phyloP scores from a whole-genome alignment of 2,329 filamentous ascomycete genomes.

The Arthrobotrys musiformis region DNA sequence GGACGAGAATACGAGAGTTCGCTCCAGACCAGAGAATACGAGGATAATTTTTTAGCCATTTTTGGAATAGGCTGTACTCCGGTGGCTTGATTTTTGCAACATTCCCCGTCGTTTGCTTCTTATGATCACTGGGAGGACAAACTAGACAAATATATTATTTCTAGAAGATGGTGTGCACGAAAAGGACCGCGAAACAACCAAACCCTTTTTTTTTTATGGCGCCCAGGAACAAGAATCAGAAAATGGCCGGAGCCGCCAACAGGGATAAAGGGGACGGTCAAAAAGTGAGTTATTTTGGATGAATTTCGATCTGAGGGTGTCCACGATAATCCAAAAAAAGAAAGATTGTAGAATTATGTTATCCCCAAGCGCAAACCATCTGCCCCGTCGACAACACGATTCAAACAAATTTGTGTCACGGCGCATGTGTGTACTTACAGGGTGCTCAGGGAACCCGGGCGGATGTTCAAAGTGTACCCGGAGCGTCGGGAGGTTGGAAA shows the following conservation, averaged over 20 bases:
- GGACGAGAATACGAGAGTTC: neutral
- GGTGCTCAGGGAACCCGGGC: conserved; percentile 2
- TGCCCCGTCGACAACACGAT: conserved; percentile 6
- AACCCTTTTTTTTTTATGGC: neutral
- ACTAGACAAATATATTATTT: no score
- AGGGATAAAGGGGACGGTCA: neutral
- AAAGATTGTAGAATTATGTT: neutral
- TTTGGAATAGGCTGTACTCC: conserved; percentile 49
- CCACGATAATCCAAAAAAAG: neutral
- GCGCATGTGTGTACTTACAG: neutral
- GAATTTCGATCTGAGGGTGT: conserved; percentile 29
- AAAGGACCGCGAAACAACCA: conserved; percentile 8
- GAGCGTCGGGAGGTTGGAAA: neutral
- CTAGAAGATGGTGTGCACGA: conserved; percentile 39
- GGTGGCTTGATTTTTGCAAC: conserved; percentile 42
- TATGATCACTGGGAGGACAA: conserved; percentile 22
- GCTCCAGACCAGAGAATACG: no score
- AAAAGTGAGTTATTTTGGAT: conserved; percentile 25
- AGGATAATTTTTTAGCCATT: conserved; percentile 47
- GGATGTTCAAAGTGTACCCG: conserved; percentile 3
- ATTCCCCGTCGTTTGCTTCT: neutral
- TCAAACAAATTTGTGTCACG: neutral
- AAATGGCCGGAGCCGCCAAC: conserved; percentile 23
- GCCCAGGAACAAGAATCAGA: conserved; percentile 29
- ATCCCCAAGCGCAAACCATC: no score